Base-by-base conservation (phyloP, 495 filamentous ascomycete species). In the Schizothecium vesticola region DNA sequence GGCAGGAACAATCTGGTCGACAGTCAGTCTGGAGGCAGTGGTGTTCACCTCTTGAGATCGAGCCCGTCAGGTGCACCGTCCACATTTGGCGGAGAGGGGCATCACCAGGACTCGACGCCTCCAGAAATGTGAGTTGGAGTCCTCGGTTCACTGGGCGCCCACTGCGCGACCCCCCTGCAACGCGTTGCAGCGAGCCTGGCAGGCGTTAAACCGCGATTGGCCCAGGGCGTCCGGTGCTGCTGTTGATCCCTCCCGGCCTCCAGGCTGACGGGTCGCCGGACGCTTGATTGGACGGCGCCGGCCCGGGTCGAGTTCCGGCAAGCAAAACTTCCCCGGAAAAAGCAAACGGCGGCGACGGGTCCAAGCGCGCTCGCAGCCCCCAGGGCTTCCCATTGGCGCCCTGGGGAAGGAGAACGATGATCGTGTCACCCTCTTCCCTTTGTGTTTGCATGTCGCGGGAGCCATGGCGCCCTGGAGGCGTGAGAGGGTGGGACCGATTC, bases 201-300 rank as follows among this genome's bases (percentile, higher is more conserved):
- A 43, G 51, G 67, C 56, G 56, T 36, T 62, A 23, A 36, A 55
- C 31, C 25, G 2, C 3, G 29, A 56, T 31, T 33, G 67, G 70
- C 3, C 33, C 26, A 56, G 25, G 22, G 26, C 63, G 22, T 10
- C 66, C 66, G 73, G 64, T 19, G 62, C 5, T 43, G 29, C 43
- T 56, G 63, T 66, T 74, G 67, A 69, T 74, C 63, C 67, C 55
- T 61, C 64, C 72, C 68, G 70, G 66, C 13, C 36, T 43, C 71
- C 71, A 70, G 60, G 29, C 71, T 68, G 71, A 59, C 68, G 71
- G 71, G 56, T 68, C 58, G 63, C 51, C 59, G 61, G 61, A n/a
- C n/a, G 55, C 57, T 55, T 24, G 55, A 66, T 62, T 65, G 57
- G 64, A 58, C 13, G 21, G 60, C 31, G 21, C 16, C 19, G 29